Base-by-base conservation (phyloP, 345 rosid genomes). In the Hevea brasiliensis region DNA sequence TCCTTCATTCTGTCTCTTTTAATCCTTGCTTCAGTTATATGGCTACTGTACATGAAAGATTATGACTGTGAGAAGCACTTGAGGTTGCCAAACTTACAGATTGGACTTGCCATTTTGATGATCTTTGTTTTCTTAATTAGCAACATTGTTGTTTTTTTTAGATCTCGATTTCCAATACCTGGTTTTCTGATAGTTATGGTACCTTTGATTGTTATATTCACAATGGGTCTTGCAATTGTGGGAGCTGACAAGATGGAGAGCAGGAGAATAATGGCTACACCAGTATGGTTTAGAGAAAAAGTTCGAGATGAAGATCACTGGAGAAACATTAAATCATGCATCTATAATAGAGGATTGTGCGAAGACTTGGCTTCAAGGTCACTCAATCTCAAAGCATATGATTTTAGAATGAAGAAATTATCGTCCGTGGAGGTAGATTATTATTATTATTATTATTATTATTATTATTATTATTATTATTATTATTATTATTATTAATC, bases 41-140 rank as follows among this genome's bases (percentile, higher is more conserved):
- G 91, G 92, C 79, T 89, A 12, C 74, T 91, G 5, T 88, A 81
- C 87, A 91, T 91, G 93, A 85, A 83, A 67, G 84, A 82, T 81
- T 89, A 86, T 27, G 96, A 87, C 65, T 91, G 98, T 68, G 96
- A 93, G 64, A 75, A 74, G 50, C 81, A 91, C 32, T 63, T 89
- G n/a, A 80, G 83, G 56, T 71, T 93, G 37, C 93, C 97, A 7
- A 84, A 68, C 12, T 56, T 88, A 32, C 96, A 88, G 40, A 79
- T 51, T 0, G 83, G 87, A 4, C 75, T 89, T 0, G 84, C 83
- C 45, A 13, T 89, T 2, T 84, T 84, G 0, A 65, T 91, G 70
- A 69, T 93, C 13, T 84, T 82, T 17, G 82, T 86, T 35, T 87
- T 88, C 77, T 67, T 87, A n/a, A 61, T 83, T 13, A 81, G 87